Conservation (phyloP, 2,329 filamentous ascomycete genomes). For the Colletotrichum sp. region DNA sequence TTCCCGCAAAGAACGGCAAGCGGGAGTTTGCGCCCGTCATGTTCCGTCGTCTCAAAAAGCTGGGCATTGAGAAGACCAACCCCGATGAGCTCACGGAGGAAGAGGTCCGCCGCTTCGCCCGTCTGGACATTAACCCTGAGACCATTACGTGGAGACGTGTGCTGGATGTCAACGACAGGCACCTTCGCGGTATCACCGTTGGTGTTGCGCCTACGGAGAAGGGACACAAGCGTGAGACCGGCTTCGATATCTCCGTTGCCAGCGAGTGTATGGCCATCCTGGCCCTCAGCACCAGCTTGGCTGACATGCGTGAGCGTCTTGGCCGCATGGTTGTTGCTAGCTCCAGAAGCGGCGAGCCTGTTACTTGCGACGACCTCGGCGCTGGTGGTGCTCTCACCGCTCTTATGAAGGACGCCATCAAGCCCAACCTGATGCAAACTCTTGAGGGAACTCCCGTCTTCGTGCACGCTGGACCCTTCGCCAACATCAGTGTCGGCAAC, state of each 20-base stretch:
- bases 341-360: constrained; percentile 83
- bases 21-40: constrained; percentile 87
- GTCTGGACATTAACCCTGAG: constrained; percentile 93
- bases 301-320: constrained; percentile 90
- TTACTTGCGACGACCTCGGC: constrained; percentile 96
- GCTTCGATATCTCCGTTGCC: constrained; percentile 97
- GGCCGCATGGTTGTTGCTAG: constrained; percentile 96
- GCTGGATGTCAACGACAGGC: constrained; percentile 95
- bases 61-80: constrained; percentile 94
- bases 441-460: constrained; percentile 97
- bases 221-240: constrained; percentile 85
- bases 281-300: constrained; percentile 85
- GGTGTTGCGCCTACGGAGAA: constrained; percentile 91
- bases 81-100: constrained; percentile 90
- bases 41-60: constrained; percentile 92
- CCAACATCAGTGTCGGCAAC: constrained; percentile 97
- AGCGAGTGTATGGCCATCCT: constrained; percentile 99
- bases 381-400: constrained; percentile 91
- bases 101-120: constrained; percentile 86
- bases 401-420: constrained; percentile 97
- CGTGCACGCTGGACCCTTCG: constrained; percentile 96
- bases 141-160: constrained; percentile 98
- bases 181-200: constrained; percentile 87
- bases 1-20: constrained; percentile 89
- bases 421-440: constrained; percentile 98